Evolutionary conservation across 768 basidiomycete species (phyloP), one percentile per base, ranked within the genome.

Genomic region (Trametes villosa): DNA sequence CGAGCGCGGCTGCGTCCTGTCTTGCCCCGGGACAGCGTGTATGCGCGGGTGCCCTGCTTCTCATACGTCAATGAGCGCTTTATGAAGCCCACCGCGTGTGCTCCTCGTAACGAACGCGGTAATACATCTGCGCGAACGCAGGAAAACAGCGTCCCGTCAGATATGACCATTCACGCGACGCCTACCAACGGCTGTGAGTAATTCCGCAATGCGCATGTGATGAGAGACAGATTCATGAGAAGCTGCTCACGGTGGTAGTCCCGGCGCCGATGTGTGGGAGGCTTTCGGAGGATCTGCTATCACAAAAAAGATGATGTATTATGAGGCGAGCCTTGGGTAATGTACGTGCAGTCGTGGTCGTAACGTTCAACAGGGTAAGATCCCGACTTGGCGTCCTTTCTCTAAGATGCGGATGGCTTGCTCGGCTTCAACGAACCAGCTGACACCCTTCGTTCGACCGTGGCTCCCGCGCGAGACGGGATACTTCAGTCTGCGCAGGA

Each of bases 381-480:
- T 72, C 8, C 79, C 72, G 38, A 92, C 77, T n/a, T 66, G 70
- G 2, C 78, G 74, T 7, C 80, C 85, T 26, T 76, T 73, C 60
- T 87, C 82, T 34, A 92, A 71, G n/a, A 91, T 84, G 20, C 73
- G 75, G 27, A 84, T 79, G 0, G 82, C 78, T 71, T 92, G 91
- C 0, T 74, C 74, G 7, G 85, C 80, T 66, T 87, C 85, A 12
- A 76, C 79, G 71, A 93, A 92, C 89, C 90, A 92, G 59, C 84
- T 83, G 53, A 86, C 76, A 1, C 91, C 90, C 70, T 93, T 93
- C 13, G 77, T 70, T 47, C 79, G 76, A 4, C 68, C 58, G 4
- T 34, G 30, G 5, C 56, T 26, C 15, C 76, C 74, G 31, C 67
- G 64, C 4, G 83, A 82, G 20, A 64, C 53, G 4, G 78, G 84